Evolutionary conservation across 768 basidiomycete species (phyloP).

Genomic region (Suillus alpinus): DNA sequence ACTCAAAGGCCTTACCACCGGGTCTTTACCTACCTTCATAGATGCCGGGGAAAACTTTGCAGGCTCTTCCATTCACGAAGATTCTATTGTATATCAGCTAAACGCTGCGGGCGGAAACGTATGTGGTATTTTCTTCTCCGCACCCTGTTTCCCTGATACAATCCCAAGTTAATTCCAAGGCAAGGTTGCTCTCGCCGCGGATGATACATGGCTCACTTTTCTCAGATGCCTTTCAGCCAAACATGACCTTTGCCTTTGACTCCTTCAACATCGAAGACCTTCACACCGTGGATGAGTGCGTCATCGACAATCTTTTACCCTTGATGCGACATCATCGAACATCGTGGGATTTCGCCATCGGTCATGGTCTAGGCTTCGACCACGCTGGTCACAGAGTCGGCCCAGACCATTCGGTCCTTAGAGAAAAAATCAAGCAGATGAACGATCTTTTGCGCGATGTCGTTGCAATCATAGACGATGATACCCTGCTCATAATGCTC

Average conservation of each 20-base stretch:
- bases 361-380: constrained; percentile 94
- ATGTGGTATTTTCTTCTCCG: constrained; percentile 14
- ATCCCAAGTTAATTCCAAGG: no score
- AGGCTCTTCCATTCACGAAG: constrained; percentile 81
- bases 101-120: constrained; percentile 58
- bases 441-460: constrained; percentile 71
- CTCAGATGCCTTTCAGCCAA: constrained; percentile 65
- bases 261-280: constrained; percentile 99
- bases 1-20: constrained; percentile 92
- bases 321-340: constrained; percentile 47
- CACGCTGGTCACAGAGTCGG: constrained; percentile 95
- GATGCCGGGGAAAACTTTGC: constrained; percentile 92
- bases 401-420: constrained; percentile 85
- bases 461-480: constrained; percentile 70
- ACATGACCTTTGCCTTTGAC: constrained; percentile 84
- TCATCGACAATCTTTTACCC: constrained; percentile 80
- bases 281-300: constrained; percentile 92
- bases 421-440: constrained; percentile 83
- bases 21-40: constrained; percentile 92
- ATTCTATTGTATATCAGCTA: constrained; percentile 81
- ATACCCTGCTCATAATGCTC: constrained; percentile 86
- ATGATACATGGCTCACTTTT: constrained; percentile 96
- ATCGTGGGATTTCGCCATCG: constrained; percentile 85
- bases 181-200: constrained; percentile 88
- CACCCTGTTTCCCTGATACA: constrained; percentile 4